A percentile compares a stretch with the other conserved stretches of the same genome.
Conservation (phyloP, 805 yeast species). For the Starmerella powellii region DNA sequence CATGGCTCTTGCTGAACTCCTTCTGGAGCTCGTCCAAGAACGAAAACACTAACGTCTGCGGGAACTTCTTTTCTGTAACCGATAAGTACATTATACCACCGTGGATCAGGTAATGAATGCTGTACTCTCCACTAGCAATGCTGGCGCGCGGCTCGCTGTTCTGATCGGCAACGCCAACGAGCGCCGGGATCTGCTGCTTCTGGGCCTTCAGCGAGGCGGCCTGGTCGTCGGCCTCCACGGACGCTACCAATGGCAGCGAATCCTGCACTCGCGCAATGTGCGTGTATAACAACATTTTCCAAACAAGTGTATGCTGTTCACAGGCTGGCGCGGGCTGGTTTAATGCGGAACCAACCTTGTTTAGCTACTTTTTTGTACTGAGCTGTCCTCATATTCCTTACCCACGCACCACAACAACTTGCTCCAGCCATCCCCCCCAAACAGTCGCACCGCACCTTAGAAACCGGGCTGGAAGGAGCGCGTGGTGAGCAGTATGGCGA, state of each 20-base stretch:
- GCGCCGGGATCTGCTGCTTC: conserved; percentile 70
- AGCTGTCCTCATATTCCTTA: too few species aligned
- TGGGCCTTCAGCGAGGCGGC: conserved; percentile 50
- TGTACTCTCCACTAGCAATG: conserved; percentile 60
- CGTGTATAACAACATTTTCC: conserved; percentile 28
- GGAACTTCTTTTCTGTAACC: conserved; percentile 67
- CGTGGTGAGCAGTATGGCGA: too few species aligned
- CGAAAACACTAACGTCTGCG: conserved; percentile 79
- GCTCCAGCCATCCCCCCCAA: too few species aligned
- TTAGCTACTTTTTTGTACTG: too few species aligned
- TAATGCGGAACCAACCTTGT: too few species aligned
- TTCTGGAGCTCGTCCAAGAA: conserved; percentile 68
- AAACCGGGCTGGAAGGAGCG: too few species aligned
- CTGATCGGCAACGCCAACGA: conserved; percentile 63
- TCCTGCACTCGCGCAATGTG: conserved; percentile 27
- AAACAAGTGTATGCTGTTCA: not conserved
- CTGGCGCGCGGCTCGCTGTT: conserved; percentile 76
- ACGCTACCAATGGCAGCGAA: conserved; percentile 77
- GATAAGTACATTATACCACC: conserved; percentile 63
- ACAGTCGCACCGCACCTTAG: too few species aligned
- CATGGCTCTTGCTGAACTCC: conserved; percentile 73
- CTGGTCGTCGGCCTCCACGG: conserved; percentile 68
- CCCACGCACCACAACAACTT: too few species aligned
- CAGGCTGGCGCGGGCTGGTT: too few species aligned
- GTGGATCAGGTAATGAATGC: conserved; percentile 58